These are phyloP conservation scores for Mycena venus DNA, from an alignment of 768 basidiomycete species.

Conservation along the genomic window DNA sequence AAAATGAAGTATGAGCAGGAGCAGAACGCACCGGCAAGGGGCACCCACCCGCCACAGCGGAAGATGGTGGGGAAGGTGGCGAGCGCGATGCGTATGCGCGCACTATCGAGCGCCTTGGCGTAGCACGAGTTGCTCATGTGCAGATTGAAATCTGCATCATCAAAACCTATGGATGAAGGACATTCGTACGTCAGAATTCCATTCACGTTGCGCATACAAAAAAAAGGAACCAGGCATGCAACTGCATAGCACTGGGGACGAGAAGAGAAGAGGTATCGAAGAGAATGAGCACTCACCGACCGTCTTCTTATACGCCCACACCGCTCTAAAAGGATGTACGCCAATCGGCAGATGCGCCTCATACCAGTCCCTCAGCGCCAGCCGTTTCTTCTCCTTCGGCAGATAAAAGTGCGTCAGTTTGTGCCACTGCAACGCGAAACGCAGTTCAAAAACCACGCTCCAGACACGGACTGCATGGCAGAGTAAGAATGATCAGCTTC, in stretches of 20 bases:
- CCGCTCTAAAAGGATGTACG: constrained; percentile 65
- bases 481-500: not conserved
- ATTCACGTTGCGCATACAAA: no score
- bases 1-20: not conserved
- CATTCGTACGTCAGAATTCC: not conserved
- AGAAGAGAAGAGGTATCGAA: not conserved
- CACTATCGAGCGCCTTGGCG: constrained; percentile 71
- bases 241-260: no score
- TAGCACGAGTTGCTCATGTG: constrained; percentile 90
- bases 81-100: constrained; percentile 63
- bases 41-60: constrained; percentile 71
- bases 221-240: no score
- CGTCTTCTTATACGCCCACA: constrained; percentile 58
- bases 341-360: constrained; percentile 58
- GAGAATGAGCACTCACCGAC: constrained; percentile 43
- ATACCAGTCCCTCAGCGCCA: constrained; percentile 31
- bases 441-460: constrained; percentile 7
- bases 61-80: constrained; percentile 69
- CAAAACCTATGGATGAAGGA: no score
- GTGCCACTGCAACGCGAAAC: constrained; percentile 4
- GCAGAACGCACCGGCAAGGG: constrained; percentile 61
- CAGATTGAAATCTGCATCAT: constrained; percentile 80
- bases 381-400: constrained; percentile 44
- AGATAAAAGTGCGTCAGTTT: not conserved
- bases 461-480: constrained; percentile 8